Evolutionary conservation across 768 basidiomycete species (phyloP).

Genomic region (Kwoniella dendrophila): DNA sequence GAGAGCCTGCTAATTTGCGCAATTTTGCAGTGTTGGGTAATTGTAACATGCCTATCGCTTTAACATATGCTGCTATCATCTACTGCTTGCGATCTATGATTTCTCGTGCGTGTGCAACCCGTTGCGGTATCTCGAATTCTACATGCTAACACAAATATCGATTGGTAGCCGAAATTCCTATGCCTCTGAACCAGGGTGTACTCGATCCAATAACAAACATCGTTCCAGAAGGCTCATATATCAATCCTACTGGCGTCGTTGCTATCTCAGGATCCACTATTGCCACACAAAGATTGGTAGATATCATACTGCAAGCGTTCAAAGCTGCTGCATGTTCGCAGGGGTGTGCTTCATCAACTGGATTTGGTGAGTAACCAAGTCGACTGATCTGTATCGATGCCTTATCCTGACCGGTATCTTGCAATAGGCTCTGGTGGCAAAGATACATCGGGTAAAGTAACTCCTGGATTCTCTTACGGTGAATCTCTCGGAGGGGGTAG

Average conservation of each 20-base stretch:
- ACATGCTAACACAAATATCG: background rate
- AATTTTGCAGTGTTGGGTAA: conserved; percentile 33
- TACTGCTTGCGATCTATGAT: conserved; percentile 47
- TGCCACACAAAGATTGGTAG: conserved; percentile 81
- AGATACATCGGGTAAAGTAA: conserved; percentile 20
- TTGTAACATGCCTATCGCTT: conserved; percentile 46
- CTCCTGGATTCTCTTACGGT: conserved; percentile 66
- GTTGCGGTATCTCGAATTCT: background rate
- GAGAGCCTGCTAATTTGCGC: background rate
- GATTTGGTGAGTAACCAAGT: conserved; percentile 31
- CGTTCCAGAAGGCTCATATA: conserved; percentile 75
- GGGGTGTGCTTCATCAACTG: conserved; percentile 33
- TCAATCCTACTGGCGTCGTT: conserved; percentile 79
- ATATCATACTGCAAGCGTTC: conserved; percentile 90
- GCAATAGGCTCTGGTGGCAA: conserved; percentile 6
- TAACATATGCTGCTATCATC: conserved; percentile 50
- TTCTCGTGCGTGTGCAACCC: conserved; percentile 9
- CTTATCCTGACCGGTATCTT: conserved; percentile 62
- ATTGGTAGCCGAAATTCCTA: conserved; percentile 30
- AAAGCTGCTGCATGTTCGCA: conserved; percentile 36
- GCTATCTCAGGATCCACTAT: conserved; percentile 64
- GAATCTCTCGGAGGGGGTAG: conserved; percentile 59
- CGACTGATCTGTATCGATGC: conserved; percentile 71
- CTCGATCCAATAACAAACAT: conserved; percentile 61
- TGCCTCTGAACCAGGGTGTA: conserved; percentile 49